phyloP scores from a whole-genome alignment of 73 alveolate genomes.

The Tetrahymena thermophila region DNA sequence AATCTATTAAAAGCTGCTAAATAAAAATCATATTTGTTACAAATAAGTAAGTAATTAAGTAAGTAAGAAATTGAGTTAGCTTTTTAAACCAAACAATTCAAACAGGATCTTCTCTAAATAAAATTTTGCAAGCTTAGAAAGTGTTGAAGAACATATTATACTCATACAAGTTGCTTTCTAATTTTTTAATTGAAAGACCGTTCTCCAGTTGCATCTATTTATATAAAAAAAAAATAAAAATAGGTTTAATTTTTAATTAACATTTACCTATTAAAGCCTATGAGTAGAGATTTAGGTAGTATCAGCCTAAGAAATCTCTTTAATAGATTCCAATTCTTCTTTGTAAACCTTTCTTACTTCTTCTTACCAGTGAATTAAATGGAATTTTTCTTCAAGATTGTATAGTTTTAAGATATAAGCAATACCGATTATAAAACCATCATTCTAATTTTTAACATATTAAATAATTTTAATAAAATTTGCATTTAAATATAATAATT shows the following conservation, averaged over 20 bases:
- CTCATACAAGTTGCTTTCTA: conserved; percentile 17
- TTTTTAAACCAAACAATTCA: neutral
- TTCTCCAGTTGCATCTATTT: conserved; percentile 11
- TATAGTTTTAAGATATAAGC: conserved; percentile 86
- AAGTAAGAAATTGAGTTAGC: too few relatives aligned
- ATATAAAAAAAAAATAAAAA: neutral
- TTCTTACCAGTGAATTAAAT: conserved; percentile 91
- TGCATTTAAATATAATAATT: too few relatives aligned
- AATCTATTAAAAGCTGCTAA: neutral
- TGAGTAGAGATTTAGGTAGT: conserved; percentile 9
- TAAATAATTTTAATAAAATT: conserved; percentile 1
- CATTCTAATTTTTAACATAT: conserved; percentile 68
- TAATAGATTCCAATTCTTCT: conserved; percentile 49
- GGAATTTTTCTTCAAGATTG: conserved; percentile 74
- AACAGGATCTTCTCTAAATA: conserved; percentile 20
- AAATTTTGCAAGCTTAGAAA: conserved; percentile 37
- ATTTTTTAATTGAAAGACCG: conserved; percentile 23
- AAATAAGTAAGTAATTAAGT: neutral
- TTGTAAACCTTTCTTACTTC: conserved; percentile 45
- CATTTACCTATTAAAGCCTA: conserved; percentile 15
- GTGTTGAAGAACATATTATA: conserved; percentile 37
- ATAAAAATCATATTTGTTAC: neutral
- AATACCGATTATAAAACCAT: conserved; percentile 95
- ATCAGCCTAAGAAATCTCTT: neutral
- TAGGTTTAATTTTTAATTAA: neutral